These are phyloP conservation scores for Xylaria cubensis DNA, from an alignment of 495 filamentous ascomycete genomes.

Conservation along the genomic window DNA sequence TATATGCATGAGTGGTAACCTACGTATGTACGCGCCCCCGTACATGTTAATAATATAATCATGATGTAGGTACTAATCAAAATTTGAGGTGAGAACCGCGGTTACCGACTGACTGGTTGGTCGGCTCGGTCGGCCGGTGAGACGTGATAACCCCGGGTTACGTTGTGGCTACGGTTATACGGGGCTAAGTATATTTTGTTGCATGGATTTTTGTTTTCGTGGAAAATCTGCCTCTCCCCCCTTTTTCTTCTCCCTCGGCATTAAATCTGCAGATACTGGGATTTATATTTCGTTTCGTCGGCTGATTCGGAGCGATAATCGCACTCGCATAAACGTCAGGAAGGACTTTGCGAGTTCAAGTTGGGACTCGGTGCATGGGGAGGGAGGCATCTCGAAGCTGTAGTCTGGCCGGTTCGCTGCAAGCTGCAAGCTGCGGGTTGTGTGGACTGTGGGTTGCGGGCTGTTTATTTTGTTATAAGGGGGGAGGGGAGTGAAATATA, in stretches of 20 bases:
- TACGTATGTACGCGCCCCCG: neutral
- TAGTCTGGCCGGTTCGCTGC: slow-evolving; percentile 19
- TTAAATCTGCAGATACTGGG: neutral
- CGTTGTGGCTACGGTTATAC: slow-evolving; percentile 10
- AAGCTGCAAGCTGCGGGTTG: slow-evolving; percentile 16
- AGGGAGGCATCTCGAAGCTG: neutral
- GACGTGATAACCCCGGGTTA: slow-evolving; percentile 12
- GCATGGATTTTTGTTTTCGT: slow-evolving; percentile 9
- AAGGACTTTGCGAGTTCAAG: slow-evolving; percentile 19
- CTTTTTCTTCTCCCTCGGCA: slow-evolving; percentile 2
- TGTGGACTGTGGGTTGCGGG: neutral
- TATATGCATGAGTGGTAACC: slow-evolving; percentile 6
- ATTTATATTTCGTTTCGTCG: slow-evolving; percentile 8
- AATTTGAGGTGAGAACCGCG: slow-evolving; percentile 21
- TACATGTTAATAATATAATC: slow-evolving; percentile 14
- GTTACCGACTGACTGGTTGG: slow-evolving; percentile 19
- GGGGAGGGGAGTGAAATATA: neutral
- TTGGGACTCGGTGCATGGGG: neutral
- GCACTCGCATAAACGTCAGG: slow-evolving; percentile 3
- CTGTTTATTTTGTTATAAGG: slow-evolving; percentile 3
- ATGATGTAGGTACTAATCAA: neutral
- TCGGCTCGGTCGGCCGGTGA: slow-evolving; percentile 24
- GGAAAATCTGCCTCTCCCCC: neutral
- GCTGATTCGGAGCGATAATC: slow-evolving; percentile 14
- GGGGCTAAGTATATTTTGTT: neutral